phyloP scores from a whole-genome alignment of 306 rosid genomes.

The Vigna trinervia region DNA sequence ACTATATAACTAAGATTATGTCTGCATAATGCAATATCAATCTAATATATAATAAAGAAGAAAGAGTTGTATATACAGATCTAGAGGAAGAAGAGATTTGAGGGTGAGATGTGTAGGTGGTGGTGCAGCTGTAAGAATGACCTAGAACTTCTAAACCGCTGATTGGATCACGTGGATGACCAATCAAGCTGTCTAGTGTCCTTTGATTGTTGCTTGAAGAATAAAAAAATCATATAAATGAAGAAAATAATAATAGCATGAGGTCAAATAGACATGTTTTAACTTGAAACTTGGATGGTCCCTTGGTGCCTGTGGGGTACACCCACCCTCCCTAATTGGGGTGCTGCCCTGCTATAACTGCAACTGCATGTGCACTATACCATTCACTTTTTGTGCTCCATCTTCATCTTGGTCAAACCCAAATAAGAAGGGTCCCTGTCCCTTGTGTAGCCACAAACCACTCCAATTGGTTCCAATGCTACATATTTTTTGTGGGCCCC shows the following conservation, averaged over 20 bases:
- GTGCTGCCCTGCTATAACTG: background rate
- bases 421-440: slow-evolving; percentile 42
- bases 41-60: background rate
- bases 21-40: background rate
- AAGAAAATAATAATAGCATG: background rate
- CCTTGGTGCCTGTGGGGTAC: slow-evolving; percentile 29
- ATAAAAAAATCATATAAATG: background rate
- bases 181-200: slow-evolving; percentile 48
- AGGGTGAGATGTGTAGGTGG: background rate
- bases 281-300: slow-evolving; percentile 35
- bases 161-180: slow-evolving; percentile 71
- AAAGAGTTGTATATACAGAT: background rate
- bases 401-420: slow-evolving; percentile 54
- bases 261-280: slow-evolving; percentile 46
- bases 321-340: slow-evolving; percentile 37
- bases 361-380: slow-evolving; percentile 48
- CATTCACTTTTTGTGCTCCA: slow-evolving; percentile 18
- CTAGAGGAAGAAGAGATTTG: slow-evolving; percentile 21
- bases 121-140: slow-evolving; percentile 43
- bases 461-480: slow-evolving; percentile 43
- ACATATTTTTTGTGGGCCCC: slow-evolving; percentile 52
- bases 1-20: no score
- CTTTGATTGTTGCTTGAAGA: background rate
- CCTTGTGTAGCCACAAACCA: slow-evolving; percentile 39
- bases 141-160: slow-evolving; percentile 59